Evolutionary conservation across 352 stramenopile genomes (phyloP).

Genomic region (Globisporangium lucens): DNA sequence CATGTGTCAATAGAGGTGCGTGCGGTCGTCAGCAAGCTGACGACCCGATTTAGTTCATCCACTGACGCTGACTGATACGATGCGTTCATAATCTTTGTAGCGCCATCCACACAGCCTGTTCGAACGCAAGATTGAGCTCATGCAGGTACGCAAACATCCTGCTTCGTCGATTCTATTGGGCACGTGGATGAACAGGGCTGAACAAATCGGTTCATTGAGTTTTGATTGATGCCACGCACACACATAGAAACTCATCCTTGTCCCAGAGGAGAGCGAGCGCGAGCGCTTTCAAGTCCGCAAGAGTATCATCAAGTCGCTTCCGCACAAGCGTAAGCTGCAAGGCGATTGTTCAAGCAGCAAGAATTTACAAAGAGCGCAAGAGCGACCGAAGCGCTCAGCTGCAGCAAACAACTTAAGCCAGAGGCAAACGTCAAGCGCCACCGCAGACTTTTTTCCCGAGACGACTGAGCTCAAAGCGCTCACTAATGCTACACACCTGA

Average conservation of each 20-base stretch:
- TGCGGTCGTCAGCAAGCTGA: background rate
- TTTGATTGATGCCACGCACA: background rate
- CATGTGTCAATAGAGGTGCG: background rate
- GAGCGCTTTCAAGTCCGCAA: slow-evolving; percentile 19
- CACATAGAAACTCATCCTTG: slow-evolving; percentile 12
- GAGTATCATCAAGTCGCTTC: background rate
- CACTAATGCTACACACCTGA: background rate
- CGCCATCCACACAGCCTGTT: slow-evolving; percentile 43
- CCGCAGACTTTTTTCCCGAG: background rate
- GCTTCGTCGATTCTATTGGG: background rate
- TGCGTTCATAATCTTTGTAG: slow-evolving; percentile 10
- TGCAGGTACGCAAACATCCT: slow-evolving; percentile 20
- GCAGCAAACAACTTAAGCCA: background rate
- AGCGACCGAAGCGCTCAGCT: background rate
- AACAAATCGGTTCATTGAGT: background rate
- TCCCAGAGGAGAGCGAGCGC: background rate
- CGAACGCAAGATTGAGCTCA: slow-evolving; percentile 32
- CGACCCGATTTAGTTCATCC: background rate
- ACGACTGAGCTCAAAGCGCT: background rate
- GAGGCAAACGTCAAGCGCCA: background rate
- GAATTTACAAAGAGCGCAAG: too few species aligned
- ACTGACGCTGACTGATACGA: background rate
- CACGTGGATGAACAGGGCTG: too few species aligned
- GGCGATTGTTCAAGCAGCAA: background rate
- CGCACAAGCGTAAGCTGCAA: background rate